Evolutionary conservation across 2,329 filamentous ascomycete species (phyloP).

Genomic region (Aotearoamyces nothofagi): DNA sequence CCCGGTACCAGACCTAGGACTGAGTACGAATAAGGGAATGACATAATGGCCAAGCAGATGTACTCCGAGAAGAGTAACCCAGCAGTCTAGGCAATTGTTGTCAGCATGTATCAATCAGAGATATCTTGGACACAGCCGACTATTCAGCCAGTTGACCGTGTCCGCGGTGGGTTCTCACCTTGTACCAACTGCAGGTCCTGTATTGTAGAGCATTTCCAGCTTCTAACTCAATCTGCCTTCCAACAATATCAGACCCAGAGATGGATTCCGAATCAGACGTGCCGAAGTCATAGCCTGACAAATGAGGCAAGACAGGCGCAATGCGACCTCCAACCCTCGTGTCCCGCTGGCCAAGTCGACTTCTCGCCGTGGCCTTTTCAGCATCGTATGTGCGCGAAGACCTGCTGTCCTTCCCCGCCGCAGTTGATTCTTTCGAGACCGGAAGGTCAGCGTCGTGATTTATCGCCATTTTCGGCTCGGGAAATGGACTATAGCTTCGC

Average conservation of each 20-base stretch:
- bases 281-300: constrained; percentile 12
- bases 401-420: constrained; percentile 1
- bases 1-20: constrained; percentile 76
- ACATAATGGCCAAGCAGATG: constrained; percentile 88
- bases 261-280: constrained; percentile 8
- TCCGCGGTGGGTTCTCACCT: too few species aligned
- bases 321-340: constrained; percentile 13
- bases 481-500: constrained; percentile 14
- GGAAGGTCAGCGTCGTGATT: constrained; percentile 4
- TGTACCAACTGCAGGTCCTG: constrained; percentile 85
- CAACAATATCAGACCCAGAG: constrained; percentile 18
- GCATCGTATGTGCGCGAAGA: background rate
- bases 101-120: too few species aligned
- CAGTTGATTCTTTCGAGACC: constrained; percentile 2
- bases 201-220: constrained; percentile 74
- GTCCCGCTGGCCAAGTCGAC: constrained; percentile 1
- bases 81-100: constrained; percentile 64
- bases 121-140: too few species aligned
- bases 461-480: constrained; percentile 19
- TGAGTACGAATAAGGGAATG: constrained; percentile 87
- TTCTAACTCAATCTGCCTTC: constrained; percentile 63
- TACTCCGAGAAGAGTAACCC: constrained; percentile 88
- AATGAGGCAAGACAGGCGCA: constrained; percentile 17
- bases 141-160: constrained; percentile 5
- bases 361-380: constrained; percentile 1